These are phyloP conservation scores for Boletus albobrunnescens DNA, from an alignment of 1,284 basidiomycete genomes.

Conservation along the genomic window DNA sequence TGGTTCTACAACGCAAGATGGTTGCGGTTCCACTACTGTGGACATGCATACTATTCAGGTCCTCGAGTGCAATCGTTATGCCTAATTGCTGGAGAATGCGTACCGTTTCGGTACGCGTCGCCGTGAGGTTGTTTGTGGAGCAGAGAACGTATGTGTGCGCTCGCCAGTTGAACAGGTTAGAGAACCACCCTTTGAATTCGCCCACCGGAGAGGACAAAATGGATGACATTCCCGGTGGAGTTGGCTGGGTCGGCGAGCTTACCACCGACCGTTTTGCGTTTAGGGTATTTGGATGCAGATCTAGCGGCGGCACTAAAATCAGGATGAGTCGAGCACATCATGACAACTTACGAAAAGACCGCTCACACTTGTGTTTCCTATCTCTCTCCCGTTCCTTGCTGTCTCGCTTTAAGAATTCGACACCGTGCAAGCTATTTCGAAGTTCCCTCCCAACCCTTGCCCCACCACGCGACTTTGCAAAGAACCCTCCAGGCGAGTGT, in stretches of 20 bases:
- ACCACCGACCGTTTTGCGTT: conserved; percentile 39
- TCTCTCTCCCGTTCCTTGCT: conserved; percentile 49
- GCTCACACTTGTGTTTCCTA: conserved; percentile 52
- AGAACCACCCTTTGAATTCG: conserved; percentile 80
- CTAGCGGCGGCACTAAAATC: conserved; percentile 35
- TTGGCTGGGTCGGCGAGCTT: conserved; percentile 33
- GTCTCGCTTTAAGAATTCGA: conserved; percentile 35
- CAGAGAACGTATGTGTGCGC: conserved; percentile 64
- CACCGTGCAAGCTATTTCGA: conserved; percentile 42
- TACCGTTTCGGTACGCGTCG: conserved; percentile 62
- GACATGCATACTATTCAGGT: conserved; percentile 37
- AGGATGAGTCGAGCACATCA: not conserved
- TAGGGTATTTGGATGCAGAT: conserved; percentile 30
- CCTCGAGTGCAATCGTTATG: conserved; percentile 51
- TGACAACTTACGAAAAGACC: not conserved
- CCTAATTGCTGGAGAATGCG: conserved; percentile 68
- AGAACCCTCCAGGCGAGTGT: conserved; percentile 36
- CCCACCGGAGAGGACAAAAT: conserved; percentile 47
- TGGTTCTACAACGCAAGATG: conserved; percentile 62
- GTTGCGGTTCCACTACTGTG: conserved; percentile 18
- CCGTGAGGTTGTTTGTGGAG: conserved; percentile 57
- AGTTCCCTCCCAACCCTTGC: conserved; percentile 47
- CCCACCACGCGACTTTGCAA: conserved; percentile 38
- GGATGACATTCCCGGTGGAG: conserved; percentile 25
- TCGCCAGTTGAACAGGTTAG: conserved; percentile 75